Percentiles rank a stretch among this genome's conserved stretches.
Evolutionary conservation across 73 alveolate genomes (phyloP).

Genomic region (Urostyla sp.): DNA sequence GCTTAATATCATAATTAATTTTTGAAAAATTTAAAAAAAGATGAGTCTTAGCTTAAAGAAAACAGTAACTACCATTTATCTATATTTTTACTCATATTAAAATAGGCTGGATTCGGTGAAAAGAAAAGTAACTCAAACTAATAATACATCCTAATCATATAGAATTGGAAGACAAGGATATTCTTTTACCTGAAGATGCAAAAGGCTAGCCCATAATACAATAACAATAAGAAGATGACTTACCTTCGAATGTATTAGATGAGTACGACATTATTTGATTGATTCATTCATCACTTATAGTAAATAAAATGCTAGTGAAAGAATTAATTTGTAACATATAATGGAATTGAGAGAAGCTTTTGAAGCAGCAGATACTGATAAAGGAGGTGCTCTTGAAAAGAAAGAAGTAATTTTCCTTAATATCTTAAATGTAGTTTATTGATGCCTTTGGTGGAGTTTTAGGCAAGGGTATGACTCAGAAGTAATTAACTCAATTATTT

Average conservation of each 20-base stretch:
- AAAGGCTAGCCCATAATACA: background rate
- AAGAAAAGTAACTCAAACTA: conserved; percentile 17
- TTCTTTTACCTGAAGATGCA: conserved; percentile 32
- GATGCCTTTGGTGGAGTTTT: conserved; percentile 82
- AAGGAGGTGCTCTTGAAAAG: conserved; percentile 82
- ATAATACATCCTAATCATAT: background rate
- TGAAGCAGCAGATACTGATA: conserved; percentile 78
- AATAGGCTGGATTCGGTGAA: conserved; percentile 53
- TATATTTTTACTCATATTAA: no score
- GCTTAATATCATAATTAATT: no score
- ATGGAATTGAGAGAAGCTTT: conserved; percentile 79
- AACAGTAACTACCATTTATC: no score
- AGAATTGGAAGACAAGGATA: conserved; percentile 54
- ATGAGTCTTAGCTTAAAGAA: no score
- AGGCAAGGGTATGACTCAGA: conserved; percentile 73
- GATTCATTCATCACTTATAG: background rate
- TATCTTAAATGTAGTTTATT: conserved; percentile 27
- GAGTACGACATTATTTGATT: background rate
- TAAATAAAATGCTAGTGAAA: conserved; percentile 71
- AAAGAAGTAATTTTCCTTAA: conserved; percentile 63
- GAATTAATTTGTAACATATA: conserved; percentile 71
- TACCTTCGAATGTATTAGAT: conserved; percentile 26
- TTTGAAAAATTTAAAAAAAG: no score
- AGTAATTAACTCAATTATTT: conserved; percentile 72
- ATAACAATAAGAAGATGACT: conserved; percentile 16